Evolutionary conservation across 169 alveolate species (phyloP), one percentile per base, ranked within the genome.

Genomic region (Eimeria maxima): DNA sequence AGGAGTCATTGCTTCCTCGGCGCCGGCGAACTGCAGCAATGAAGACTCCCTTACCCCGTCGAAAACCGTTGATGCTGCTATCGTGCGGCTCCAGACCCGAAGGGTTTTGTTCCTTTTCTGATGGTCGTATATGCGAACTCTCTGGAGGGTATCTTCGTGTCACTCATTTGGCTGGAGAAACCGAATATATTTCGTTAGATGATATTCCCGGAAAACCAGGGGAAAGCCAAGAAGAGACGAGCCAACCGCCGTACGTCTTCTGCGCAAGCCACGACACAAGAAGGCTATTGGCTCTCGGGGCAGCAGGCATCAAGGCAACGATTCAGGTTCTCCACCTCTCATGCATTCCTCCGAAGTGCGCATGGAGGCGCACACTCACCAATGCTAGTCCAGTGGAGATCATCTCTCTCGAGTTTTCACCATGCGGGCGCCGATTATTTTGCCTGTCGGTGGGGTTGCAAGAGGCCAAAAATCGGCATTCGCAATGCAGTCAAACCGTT

Each of bases 81-180:
- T 57, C 93, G 2, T 87, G 93, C 93, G 93, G 93, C 76, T 87
- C 93, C 42, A 55, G 55, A 33, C 65, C 93, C 27, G 81, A 87
- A 55, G 18, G 67, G 50, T 87, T 87, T 63, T 87, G 81, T 45
- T 87, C 81, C 3, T 87, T 87, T 27, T 87, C 93, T 6, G 93
- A 87, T 60, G 93, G 93, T n/a, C n/a, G 47, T 29, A 63, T 63
- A 80, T 87, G 93, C 83, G 93, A 87, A 50, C 55, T 87, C 29
- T 60, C 93, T 38, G 81, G 93, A 24, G 47, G 42, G 5, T 22
- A 42, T 24, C 50, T 87, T 27, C 81, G 93, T 13, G 65, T 57
- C 81, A 87, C 93, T 2, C 3, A 24, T 27, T 33, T 47, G 81
- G 24, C 53, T 7, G 93, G 93, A 13, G 65, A 11, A 20, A 87